These are phyloP conservation scores for Nothopassalora personata DNA, from an alignment of 2,329 filamentous ascomycete species.

Conservation along the genomic window DNA sequence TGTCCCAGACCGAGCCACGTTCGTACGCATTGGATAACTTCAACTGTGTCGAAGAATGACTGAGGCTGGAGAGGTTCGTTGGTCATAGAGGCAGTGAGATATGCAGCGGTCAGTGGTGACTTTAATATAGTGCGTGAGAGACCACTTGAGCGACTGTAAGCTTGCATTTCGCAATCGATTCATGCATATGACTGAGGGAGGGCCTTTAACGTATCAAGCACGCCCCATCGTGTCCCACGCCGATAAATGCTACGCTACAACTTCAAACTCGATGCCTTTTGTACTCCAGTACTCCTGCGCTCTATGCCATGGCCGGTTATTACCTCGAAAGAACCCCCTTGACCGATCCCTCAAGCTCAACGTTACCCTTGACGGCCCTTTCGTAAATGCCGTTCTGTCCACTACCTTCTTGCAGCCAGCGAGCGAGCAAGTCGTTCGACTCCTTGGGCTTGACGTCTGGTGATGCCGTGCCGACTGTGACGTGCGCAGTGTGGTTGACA, in stretches of 20 bases:
- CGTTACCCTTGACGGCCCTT: constrained; percentile 48
- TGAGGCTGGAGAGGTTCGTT: too few relatives aligned
- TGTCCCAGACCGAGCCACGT: too few relatives aligned
- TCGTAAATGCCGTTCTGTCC: constrained; percentile 51
- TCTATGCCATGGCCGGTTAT: background rate
- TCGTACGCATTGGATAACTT: too few relatives aligned
- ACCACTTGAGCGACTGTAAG: too few relatives aligned
- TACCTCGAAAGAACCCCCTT: constrained; percentile 42
- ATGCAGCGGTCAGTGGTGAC: too few relatives aligned
- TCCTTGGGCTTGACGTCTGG: constrained; percentile 80
- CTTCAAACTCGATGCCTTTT: background rate
- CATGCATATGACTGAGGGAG: background rate
- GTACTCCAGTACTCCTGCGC: background rate
- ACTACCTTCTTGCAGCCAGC: constrained; percentile 63
- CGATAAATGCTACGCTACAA: background rate
- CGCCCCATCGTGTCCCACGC: background rate
- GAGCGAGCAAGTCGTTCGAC: constrained; percentile 76
- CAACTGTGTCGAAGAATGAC: too few relatives aligned
- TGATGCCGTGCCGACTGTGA: constrained; percentile 80
- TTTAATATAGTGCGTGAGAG: too few relatives aligned
- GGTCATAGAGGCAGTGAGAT: too few relatives aligned
- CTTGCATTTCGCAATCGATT: background rate
- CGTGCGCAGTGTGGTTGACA: constrained; percentile 73
- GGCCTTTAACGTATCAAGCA: background rate
- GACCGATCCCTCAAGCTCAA: constrained; percentile 53